Conservation (phyloP, 2,329 filamentous ascomycete species). For the Claviceps fusiformis region DNA sequence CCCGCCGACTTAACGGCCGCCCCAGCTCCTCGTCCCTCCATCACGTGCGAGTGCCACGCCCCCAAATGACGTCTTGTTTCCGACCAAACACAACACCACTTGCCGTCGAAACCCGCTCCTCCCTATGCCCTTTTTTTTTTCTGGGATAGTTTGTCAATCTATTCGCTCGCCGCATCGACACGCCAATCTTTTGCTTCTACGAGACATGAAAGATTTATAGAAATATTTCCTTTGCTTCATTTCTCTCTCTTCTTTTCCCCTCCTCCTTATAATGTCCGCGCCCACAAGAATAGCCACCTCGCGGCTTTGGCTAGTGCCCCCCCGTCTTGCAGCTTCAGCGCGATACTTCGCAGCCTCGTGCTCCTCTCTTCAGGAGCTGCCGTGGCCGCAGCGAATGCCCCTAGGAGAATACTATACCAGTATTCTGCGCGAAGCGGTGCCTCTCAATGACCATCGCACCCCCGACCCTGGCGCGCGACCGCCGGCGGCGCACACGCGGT, state of each 20-base stretch:
- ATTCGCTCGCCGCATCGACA: background rate
- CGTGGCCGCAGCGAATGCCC: conserved; percentile 28
- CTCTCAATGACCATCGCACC: conserved; percentile 21
- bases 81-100: background rate
- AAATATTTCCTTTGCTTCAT: background rate
- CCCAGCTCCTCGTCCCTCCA: background rate
- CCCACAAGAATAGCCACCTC: conserved; percentile 17
- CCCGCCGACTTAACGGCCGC: too few species aligned
- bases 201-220: background rate
- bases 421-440: conserved; percentile 35
- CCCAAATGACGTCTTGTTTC: background rate
- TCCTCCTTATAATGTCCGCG: conserved; percentile 15
- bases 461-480: conserved; percentile 14
- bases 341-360: conserved; percentile 17
- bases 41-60: background rate
- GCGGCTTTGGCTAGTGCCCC: conserved; percentile 13
- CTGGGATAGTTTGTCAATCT: background rate
- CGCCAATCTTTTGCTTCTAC: background rate
- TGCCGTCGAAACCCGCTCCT: background rate
- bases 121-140: background rate
- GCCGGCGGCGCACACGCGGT: conserved; percentile 4
- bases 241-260: background rate
- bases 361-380: conserved; percentile 9
- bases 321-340: conserved; percentile 10
- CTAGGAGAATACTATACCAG: conserved; percentile 46